These are phyloP conservation scores for Nicotiana noctiflora DNA, from an alignment of 257 asterid species.

Conservation along the genomic window DNA sequence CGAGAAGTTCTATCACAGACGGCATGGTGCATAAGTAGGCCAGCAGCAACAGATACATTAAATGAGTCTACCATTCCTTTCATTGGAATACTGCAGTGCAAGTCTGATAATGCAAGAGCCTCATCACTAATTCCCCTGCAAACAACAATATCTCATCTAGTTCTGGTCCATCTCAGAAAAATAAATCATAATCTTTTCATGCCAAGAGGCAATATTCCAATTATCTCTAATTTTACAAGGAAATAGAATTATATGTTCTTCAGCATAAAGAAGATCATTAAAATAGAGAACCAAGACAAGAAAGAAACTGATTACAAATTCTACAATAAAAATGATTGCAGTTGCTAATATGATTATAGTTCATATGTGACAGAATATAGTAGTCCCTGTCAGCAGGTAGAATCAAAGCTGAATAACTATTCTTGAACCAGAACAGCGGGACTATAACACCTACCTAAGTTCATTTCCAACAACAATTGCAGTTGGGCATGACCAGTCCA, in stretches of 20 bases:
- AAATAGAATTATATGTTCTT: not conserved
- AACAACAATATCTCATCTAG: constrained; percentile 17
- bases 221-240: not conserved
- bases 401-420: constrained; percentile 7
- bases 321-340: not conserved
- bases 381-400: not conserved
- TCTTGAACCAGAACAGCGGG: not conserved
- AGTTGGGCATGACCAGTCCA: constrained; percentile 93
- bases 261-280: not conserved
- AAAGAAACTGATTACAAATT: not conserved
- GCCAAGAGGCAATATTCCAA: not conserved
- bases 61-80: constrained; percentile 96
- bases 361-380: not conserved
- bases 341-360: not conserved
- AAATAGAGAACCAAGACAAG: not conserved
- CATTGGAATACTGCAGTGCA: constrained; percentile 92
- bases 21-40: constrained; percentile 94
- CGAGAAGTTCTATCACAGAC: constrained; percentile 65
- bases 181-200: not conserved
- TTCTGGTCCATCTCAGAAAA: not conserved
- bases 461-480: constrained; percentile 96
- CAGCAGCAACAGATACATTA: constrained; percentile 97
- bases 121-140: constrained; percentile 82
- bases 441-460: constrained; percentile 34
- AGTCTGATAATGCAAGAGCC: constrained; percentile 75